Conservation (phyloP, 371 early-diverging fungal species). For the Mucor indicus region DNA sequence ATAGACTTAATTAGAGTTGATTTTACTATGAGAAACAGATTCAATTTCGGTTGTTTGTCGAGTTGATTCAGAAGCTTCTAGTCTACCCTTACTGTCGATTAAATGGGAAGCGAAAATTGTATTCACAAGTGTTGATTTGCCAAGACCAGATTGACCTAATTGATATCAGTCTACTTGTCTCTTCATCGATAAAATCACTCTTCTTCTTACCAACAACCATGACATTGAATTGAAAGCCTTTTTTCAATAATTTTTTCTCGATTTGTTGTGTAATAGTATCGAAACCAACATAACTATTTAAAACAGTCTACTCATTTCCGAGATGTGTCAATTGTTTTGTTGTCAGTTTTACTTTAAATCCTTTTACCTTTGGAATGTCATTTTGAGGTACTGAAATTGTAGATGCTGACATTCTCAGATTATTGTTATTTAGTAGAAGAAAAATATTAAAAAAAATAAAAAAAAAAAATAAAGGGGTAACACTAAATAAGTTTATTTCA, state of each 20-base stretch:
- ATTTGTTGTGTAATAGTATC: conserved; percentile 93
- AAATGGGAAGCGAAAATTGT: conserved; percentile 87
- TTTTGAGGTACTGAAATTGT: conserved; percentile 13
- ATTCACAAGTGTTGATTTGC: conserved; percentile 98
- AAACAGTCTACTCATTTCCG: conserved; percentile 42
- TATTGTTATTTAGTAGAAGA: too few species aligned
- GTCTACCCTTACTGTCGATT: conserved; percentile 81
- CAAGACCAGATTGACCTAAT: conserved; percentile 97
- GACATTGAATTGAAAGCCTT: conserved; percentile 94
- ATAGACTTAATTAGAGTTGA: too few species aligned
- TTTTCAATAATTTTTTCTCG: conserved; percentile 88
- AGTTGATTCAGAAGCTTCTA: conserved; percentile 66
- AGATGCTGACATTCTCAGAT: conserved; percentile 5
- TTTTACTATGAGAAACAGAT: conserved; percentile 73
- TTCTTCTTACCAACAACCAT: conserved; percentile 80
- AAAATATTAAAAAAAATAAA: neutral
- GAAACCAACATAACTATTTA: conserved; percentile 90
- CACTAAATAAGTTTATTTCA: conserved; percentile 6
- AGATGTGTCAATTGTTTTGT: neutral
- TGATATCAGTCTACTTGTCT: neutral
- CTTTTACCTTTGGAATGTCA: conserved; percentile 6
- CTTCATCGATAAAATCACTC: neutral
- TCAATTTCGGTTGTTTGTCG: conserved; percentile 85
- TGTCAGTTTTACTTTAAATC: too few species aligned
- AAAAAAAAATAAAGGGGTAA: conserved; percentile 4